These are phyloP conservation scores for Boletus sensibilis DNA, from an alignment of 768 basidiomycete genomes.

Conservation along the genomic window DNA sequence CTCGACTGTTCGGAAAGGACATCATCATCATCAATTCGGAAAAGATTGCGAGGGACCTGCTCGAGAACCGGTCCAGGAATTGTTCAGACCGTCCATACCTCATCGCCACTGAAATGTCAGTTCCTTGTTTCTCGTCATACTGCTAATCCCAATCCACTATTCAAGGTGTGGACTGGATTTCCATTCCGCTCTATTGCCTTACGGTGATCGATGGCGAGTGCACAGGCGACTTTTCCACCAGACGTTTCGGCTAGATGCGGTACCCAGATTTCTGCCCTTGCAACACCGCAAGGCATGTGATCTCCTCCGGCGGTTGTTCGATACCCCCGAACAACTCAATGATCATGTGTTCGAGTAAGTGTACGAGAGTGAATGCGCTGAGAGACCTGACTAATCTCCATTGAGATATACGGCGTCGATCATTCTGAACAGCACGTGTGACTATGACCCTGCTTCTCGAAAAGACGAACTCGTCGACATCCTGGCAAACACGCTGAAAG, in stretches of 20 bases:
- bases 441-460: conserved; percentile 1
- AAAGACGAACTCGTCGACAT: conserved; percentile 6
- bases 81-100: conserved; percentile 10
- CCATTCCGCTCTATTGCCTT: background rate
- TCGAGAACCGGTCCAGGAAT: conserved; percentile 6
- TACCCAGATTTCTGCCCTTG: background rate
- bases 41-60: background rate
- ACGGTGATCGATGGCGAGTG: conserved; percentile 14
- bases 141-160: background rate
- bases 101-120: background rate
- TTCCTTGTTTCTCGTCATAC: background rate
- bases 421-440: conserved; percentile 6
- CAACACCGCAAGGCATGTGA: conserved; percentile 4
- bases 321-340: background rate
- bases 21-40: conserved; percentile 16
- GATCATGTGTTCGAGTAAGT: conserved; percentile 12
- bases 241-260: background rate
- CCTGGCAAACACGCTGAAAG: background rate
- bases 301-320: conserved; percentile 1
- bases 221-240: conserved; percentile 17
- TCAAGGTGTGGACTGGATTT: conserved; percentile 3
- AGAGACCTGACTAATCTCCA: too few relatives aligned
- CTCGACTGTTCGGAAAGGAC: background rate
- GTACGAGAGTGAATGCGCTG: background rate
- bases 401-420: conserved; percentile 1